Evolutionary conservation across 306 rosid genomes (phyloP), one percentile per base, ranked within the genome.

Genomic region (Morella rubra): DNA sequence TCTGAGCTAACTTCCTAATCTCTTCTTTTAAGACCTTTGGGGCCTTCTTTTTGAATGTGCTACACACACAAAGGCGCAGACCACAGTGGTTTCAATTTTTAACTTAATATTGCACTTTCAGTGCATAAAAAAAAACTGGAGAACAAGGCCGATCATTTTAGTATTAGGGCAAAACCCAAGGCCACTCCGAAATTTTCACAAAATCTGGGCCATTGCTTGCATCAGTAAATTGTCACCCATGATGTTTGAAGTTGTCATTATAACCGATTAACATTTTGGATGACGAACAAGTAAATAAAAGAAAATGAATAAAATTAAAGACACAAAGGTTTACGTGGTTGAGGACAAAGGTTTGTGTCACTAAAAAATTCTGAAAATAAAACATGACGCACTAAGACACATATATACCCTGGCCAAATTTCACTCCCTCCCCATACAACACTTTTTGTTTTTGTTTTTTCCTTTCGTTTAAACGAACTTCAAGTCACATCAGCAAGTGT

Each of bases 1-100:
- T 78, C n/a, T 81, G 84, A 51, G 89, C 85, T 78, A 86, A 86
- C 83, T 59, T 84, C 79, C 88, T 70, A 8, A 84, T 84, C 83
- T 81, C 85, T 73, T 84, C n/a, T n/a, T n/a, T 84, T 22, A 84
- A 78, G 65, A 81, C 88, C 42, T 84, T 84, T 0, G 88, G 85
- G 3, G 83, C 88, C 76, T 84, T 84, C 85, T 84, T 84, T 46
- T 81, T 81, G 60, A 81, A 84, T 55, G 88, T 84, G 64, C 88
- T 81, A 41, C 54, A 74, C 8, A 45, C 8, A 24, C 19, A 40
- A 20, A 9, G 2, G 12, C 72, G 2, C 44, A 61, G 20, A 18
- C 1, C 42, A 52, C 4, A 16, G 19, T 14, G 5, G 11, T 0
- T 0, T 15, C 7, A 69, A 65, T 47, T 3, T 10, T 3, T 9